These are phyloP conservation scores for Acer campestre DNA, from an alignment of 345 rosid genomes.

Conservation along the genomic window DNA sequence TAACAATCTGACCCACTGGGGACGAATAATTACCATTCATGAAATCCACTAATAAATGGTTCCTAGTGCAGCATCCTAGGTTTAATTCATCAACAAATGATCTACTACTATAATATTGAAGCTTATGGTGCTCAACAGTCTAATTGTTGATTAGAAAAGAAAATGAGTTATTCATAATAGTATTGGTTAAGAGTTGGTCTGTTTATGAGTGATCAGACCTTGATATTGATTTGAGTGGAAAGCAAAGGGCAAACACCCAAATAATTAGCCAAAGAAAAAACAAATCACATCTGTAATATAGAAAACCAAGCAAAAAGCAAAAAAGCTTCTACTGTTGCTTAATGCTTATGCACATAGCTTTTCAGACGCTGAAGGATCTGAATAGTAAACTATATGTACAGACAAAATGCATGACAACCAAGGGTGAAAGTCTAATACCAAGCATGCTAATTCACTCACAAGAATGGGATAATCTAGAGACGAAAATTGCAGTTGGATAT, in stretches of 20 bases:
- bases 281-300: background rate
- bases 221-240: background rate
- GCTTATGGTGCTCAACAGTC: background rate
- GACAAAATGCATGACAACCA: background rate
- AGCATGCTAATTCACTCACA: background rate
- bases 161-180: background rate
- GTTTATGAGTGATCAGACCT: background rate
- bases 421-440: background rate
- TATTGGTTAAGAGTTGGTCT: background rate
- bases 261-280: background rate
- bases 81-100: background rate
- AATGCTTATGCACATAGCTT: background rate
- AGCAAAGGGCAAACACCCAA: background rate
- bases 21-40: background rate
- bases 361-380: background rate
- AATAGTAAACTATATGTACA: background rate
- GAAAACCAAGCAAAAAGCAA: background rate
- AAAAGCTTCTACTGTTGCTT: background rate
- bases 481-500: background rate
- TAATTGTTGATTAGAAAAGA: background rate
- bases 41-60: background rate
- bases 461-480: background rate
- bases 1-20: background rate
- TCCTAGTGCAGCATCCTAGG: background rate
- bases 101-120: slow-evolving; percentile 3